A percentile compares a stretch with the other conserved stretches of the same genome.
phyloP scores from a whole-genome alignment of 495 filamentous ascomycete species.

The Daldinia concentrica region DNA sequence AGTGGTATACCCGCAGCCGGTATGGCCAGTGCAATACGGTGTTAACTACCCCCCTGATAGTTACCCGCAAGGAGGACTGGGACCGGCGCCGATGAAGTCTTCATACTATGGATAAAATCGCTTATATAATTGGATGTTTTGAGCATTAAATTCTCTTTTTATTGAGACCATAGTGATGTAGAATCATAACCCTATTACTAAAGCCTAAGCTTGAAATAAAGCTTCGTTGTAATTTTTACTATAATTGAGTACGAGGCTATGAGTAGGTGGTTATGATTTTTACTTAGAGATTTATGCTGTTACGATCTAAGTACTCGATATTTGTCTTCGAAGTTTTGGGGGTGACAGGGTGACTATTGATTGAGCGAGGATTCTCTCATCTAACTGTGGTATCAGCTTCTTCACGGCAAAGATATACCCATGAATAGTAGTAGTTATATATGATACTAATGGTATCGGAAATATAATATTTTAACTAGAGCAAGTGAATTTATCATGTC shows the following conservation, averaged over 20 bases:
- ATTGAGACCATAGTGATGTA: background rate
- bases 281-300: background rate
- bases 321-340: background rate
- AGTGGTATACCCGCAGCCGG: slow-evolving; percentile 24
- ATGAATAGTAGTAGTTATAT: background rate
- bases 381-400: background rate
- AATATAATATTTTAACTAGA: background rate
- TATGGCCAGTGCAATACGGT: slow-evolving; percentile 20
- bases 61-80: slow-evolving; percentile 7
- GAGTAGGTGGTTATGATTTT: background rate
- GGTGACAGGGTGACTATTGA: background rate
- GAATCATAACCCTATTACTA: background rate
- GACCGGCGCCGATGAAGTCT: slow-evolving; percentile 14
- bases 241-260: background rate
- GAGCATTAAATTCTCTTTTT: background rate
- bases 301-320: background rate
- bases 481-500: background rate
- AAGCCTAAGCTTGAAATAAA: background rate
- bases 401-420: background rate
- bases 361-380: background rate
- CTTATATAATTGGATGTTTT: background rate
- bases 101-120: slow-evolving; percentile 15
- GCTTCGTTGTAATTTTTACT: background rate
- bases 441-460: background rate
- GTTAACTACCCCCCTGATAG: background rate